Evolutionary conservation across 2,329 filamentous ascomycete genomes (phyloP).

Genomic region (Apiospora rasikravindrae): DNA sequence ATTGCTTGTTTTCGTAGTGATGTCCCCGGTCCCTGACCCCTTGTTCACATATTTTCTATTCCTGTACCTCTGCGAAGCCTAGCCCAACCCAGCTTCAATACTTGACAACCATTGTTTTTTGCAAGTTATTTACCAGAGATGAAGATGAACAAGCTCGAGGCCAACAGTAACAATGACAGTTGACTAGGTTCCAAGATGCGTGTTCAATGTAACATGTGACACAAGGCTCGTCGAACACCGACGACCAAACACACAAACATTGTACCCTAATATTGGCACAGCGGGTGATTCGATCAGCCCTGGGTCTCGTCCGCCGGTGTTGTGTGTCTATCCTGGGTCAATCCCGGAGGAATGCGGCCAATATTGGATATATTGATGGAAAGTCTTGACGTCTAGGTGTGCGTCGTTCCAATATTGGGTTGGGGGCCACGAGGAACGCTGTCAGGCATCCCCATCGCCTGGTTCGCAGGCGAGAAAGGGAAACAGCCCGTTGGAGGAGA

Average conservation of each 20-base stretch:
- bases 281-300: background rate
- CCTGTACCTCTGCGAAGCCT: too few species aligned
- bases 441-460: background rate
- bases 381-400: background rate
- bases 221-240: background rate
- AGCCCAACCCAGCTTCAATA: too few species aligned
- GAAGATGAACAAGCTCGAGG: too few species aligned
- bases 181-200: background rate
- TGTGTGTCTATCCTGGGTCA: background rate
- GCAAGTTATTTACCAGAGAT: too few species aligned
- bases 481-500: background rate
- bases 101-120: too few species aligned
- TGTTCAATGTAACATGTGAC: background rate
- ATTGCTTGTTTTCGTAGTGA: background rate
- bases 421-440: background rate
- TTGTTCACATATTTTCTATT: too few species aligned
- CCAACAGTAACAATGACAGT: background rate
- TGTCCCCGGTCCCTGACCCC: background rate
- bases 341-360: background rate
- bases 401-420: background rate
- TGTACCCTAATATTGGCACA: background rate
- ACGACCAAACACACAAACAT: background rate
- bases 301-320: background rate
- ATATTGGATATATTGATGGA: background rate
- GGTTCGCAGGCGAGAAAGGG: background rate